Percentiles rank a stretch among this genome's conserved stretches.
Evolutionary conservation across 1,284 basidiomycete species (phyloP).

Genomic region (Sporisorium graminicola): DNA sequence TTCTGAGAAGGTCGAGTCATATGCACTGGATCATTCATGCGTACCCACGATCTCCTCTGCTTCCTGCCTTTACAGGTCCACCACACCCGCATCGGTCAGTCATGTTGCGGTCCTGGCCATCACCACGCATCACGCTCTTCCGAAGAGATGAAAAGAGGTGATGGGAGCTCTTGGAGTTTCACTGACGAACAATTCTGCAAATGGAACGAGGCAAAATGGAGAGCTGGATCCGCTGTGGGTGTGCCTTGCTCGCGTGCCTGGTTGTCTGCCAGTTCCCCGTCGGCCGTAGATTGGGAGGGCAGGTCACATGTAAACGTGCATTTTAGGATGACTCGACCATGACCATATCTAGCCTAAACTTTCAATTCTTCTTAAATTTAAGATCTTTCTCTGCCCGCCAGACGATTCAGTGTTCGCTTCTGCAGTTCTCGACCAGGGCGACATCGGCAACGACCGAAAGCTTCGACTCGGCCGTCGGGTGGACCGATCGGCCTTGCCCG

Average conservation of each 20-base stretch:
- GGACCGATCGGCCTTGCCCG: too few species aligned
- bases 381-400: too few species aligned
- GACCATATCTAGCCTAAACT: neutral
- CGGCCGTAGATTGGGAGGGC: neutral
- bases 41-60: neutral
- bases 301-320: conserved; percentile 1
- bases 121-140: too few species aligned
- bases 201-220: neutral
- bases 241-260: conserved; percentile 4
- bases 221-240: neutral
- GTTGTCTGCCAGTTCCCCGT: neutral
- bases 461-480: too few species aligned
- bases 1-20: conserved; percentile 29
- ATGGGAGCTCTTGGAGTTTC: too few species aligned
- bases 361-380: neutral
- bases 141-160: neutral
- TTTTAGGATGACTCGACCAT: neutral
- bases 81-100: neutral
- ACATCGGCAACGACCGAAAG: too few species aligned
- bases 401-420: too few species aligned
- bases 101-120: too few species aligned
- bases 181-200: neutral
- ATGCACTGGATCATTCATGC: neutral
- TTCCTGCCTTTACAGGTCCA: neutral
- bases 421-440: too few species aligned